phyloP scores from a whole-genome alignment of 192 early-diverging fungal species.

The Rhizophagus clarus region DNA sequence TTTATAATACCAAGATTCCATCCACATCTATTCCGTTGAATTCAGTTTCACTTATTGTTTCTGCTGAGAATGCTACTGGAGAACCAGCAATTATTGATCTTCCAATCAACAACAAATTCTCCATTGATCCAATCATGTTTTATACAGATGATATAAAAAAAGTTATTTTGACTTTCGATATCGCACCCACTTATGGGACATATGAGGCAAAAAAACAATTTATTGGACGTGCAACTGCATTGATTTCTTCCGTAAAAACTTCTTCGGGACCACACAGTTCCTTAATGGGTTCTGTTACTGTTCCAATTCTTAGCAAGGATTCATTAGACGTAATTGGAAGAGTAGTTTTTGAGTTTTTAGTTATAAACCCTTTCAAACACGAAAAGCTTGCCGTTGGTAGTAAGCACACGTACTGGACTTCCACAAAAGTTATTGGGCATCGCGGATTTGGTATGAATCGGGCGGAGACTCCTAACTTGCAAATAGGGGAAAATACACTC shows the following conservation, averaged over 20 bases:
- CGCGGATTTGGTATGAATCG: slow-evolving; percentile 87
- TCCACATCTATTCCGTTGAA: slow-evolving; percentile 33
- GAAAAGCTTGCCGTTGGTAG: slow-evolving; percentile 57
- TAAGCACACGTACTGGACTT: slow-evolving; percentile 60
- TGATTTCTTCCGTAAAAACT: slow-evolving; percentile 54
- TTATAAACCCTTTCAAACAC: slow-evolving; percentile 66
- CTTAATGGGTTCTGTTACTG: slow-evolving; percentile 57
- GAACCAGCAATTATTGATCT: slow-evolving; percentile 59
- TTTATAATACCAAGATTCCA: slow-evolving; percentile 34
- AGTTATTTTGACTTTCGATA: slow-evolving; percentile 57
- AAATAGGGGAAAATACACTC: slow-evolving; percentile 91
- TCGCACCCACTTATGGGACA: slow-evolving; percentile 58
- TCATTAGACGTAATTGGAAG: slow-evolving; percentile 58
- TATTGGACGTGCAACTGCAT: slow-evolving; percentile 58
- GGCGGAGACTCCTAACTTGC: slow-evolving; percentile 58
- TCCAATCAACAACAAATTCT: slow-evolving; percentile 43
- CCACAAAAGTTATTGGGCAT: slow-evolving; percentile 82
- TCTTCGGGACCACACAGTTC: slow-evolving; percentile 42
- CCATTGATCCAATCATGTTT: slow-evolving; percentile 61
- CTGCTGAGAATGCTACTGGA: slow-evolving; percentile 60
- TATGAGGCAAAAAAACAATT: slow-evolving; percentile 52
- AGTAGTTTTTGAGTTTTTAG: slow-evolving; percentile 59
- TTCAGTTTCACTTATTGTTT: slow-evolving; percentile 57
- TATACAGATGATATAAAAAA: slow-evolving; percentile 50
- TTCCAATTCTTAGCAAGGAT: slow-evolving; percentile 56